Percentiles rank a stretch among this genome's conserved stretches.
Evolutionary conservation across 2,329 filamentous ascomycete genomes (phyloP).

Genomic region (Aureobasidium sp.): DNA sequence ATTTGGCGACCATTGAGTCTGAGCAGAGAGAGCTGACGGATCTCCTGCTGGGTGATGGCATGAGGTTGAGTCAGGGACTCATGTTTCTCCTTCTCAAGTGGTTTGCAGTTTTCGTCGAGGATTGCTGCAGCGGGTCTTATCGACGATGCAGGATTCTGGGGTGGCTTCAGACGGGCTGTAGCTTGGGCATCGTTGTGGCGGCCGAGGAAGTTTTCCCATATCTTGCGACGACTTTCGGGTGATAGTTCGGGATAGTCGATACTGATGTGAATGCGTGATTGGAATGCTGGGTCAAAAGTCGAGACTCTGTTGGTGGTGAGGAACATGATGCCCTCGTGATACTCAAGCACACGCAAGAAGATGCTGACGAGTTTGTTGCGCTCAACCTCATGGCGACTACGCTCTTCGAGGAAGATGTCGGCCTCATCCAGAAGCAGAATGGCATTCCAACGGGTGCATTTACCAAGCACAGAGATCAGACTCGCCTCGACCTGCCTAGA

Average conservation of each 20-base stretch:
- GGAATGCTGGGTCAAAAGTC: constrained; percentile 38
- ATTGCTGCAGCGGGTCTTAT: constrained; percentile 14
- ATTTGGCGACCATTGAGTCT: constrained; percentile 35
- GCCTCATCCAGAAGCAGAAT: constrained; percentile 45
- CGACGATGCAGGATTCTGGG: constrained; percentile 16
- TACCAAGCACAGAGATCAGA: constrained; percentile 38
- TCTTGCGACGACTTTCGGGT: constrained; percentile 25
- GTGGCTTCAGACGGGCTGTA: constrained; percentile 15
- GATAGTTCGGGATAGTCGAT: constrained; percentile 35
- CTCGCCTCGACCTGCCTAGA: constrained; percentile 34
- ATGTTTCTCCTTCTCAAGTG: neutral
- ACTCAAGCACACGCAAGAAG: constrained; percentile 30
- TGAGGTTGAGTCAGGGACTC: constrained; percentile 19
- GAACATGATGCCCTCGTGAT: constrained; percentile 36
- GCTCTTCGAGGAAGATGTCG: constrained; percentile 35
- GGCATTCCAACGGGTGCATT: constrained; percentile 43
- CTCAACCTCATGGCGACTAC: constrained; percentile 32
- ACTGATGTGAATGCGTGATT: constrained; percentile 37
- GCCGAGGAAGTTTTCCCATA: constrained; percentile 39
- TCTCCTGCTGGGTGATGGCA: constrained; percentile 22
- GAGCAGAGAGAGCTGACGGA: constrained; percentile 23
- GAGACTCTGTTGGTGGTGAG: constrained; percentile 37
- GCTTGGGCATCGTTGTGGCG: constrained; percentile 20
- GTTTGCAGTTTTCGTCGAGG: neutral
- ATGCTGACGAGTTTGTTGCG: constrained; percentile 39